Conservation (phyloP, 2,329 filamentous ascomycete genomes). For the Aspergillus melleus region DNA sequence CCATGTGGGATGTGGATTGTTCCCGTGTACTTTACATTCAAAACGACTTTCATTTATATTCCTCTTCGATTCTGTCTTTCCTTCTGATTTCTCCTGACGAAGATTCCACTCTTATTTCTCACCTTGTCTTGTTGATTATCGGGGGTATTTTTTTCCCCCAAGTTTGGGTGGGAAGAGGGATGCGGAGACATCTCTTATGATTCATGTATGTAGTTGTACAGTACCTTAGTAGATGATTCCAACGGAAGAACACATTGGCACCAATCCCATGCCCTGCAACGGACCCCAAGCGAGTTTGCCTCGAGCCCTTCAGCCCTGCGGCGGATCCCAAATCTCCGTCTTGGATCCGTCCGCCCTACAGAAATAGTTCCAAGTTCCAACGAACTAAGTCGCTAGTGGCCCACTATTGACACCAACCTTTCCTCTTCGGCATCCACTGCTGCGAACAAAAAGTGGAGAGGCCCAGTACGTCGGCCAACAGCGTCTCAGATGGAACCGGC, state of each 20-base stretch:
- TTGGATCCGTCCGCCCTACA: background rate
- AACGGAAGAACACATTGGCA: slow-evolving; percentile 7
- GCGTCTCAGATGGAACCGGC: background rate
- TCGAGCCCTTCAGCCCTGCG: background rate
- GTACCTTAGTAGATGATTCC: slow-evolving; percentile 21
- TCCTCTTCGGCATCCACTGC: too few species aligned
- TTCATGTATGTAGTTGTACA: slow-evolving; percentile 6
- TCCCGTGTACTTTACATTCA: slow-evolving; percentile 15
- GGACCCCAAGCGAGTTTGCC: too few species aligned
- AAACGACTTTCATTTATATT: background rate
- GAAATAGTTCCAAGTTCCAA: background rate
- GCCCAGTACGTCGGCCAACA: background rate
- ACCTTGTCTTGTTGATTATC: background rate
- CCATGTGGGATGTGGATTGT: slow-evolving; percentile 2
- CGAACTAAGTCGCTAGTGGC: background rate
- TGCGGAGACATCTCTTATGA: slow-evolving; percentile 5
- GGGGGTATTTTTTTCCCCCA: background rate
- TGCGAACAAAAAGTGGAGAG: background rate
- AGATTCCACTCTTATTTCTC: background rate
- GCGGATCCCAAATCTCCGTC: background rate
- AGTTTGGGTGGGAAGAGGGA: background rate
- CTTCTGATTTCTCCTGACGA: background rate
- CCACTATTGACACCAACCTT: too few species aligned
- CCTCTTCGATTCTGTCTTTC: background rate
- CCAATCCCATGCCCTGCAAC: background rate